Conservation (phyloP, 768 basidiomycete species). For the Coprinopsis cinerea region DNA sequence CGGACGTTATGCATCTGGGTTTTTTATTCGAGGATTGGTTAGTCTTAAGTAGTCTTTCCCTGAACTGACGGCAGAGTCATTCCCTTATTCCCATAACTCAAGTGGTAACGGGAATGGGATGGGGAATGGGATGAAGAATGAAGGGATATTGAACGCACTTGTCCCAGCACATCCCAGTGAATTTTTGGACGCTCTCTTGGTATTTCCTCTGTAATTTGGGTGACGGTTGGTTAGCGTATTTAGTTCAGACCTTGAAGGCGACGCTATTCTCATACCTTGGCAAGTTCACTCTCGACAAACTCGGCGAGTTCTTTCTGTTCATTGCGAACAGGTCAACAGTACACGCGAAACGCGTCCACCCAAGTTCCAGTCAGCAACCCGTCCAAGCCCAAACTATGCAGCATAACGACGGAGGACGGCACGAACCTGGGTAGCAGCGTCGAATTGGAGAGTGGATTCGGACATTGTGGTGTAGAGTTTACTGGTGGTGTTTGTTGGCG, state of each 20-base stretch:
- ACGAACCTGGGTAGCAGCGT: neutral
- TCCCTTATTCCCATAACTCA: too few species aligned
- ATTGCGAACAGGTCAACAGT: neutral
- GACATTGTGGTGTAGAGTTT: too few species aligned
- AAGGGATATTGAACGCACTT: slow-evolving; percentile 48
- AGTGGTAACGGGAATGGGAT: too few species aligned
- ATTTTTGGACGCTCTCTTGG: slow-evolving; percentile 44
- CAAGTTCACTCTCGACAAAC: neutral
- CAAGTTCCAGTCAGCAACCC: too few species aligned
- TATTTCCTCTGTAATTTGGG: neutral
- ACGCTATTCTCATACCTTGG: neutral
- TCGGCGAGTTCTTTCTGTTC: slow-evolving; percentile 1
- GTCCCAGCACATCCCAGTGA: slow-evolving; percentile 89
- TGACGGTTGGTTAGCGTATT: too few species aligned
- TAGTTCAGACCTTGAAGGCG: neutral
- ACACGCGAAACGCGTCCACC: too few species aligned
- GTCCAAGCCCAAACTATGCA: too few species aligned
- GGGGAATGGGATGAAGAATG: too few species aligned
- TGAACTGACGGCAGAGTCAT: too few species aligned
- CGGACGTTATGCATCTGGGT: slow-evolving; percentile 74
- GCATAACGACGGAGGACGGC: neutral
- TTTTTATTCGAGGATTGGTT: neutral
- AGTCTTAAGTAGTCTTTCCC: too few species aligned
- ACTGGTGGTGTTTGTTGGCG: too few species aligned
- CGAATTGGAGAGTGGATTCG: neutral